phyloP scores from a whole-genome alignment of 2,329 filamentous ascomycete species.

The Fusarium protoensiforme region DNA sequence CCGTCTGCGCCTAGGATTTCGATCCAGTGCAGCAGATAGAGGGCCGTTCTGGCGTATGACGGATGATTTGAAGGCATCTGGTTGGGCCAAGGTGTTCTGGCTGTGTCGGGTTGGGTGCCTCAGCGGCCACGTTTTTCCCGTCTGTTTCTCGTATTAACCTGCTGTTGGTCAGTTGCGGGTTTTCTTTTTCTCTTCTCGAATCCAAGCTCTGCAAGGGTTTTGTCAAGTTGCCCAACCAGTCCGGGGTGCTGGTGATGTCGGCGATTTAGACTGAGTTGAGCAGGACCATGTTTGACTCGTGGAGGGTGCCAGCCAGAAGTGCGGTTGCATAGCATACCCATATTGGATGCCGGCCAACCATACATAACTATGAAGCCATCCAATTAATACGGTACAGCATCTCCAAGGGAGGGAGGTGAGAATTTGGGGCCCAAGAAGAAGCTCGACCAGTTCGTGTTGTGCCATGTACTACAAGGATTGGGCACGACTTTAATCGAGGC shows the following conservation, averaged over 20 bases:
- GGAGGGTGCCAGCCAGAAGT: not conserved
- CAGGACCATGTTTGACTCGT: not conserved
- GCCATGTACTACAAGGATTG: conserved; percentile 21
- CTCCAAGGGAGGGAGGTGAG: conserved; percentile 6
- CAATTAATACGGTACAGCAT: not conserved
- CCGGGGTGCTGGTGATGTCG: not conserved
- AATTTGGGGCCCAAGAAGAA: conserved; percentile 15
- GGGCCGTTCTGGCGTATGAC: conserved; percentile 22
- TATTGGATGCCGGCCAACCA: not conserved
- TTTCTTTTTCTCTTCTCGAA: conserved; percentile 34
- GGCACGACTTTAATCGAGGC: conserved; percentile 28
- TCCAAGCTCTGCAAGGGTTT: conserved; percentile 10
- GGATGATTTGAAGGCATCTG: conserved; percentile 7
- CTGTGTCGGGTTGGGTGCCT: conserved; percentile 11
- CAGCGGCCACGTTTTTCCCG: conserved; percentile 16
- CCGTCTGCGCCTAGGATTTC: conserved; percentile 18
- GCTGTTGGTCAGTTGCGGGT: conserved; percentile 7
- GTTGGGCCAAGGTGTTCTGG: conserved; percentile 23
- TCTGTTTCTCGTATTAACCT: conserved; percentile 32
- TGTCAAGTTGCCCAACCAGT: not conserved
- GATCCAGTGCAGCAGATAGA: conserved; percentile 3
- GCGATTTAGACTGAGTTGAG: not conserved
- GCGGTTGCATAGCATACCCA: not conserved
- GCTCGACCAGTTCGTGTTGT: conserved; percentile 7
- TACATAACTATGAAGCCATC: not conserved